A percentile compares a stretch with the other conserved stretches of the same genome.
phyloP scores from a whole-genome alignment of 495 filamentous ascomycete genomes.

The Acidomyces sp. region DNA sequence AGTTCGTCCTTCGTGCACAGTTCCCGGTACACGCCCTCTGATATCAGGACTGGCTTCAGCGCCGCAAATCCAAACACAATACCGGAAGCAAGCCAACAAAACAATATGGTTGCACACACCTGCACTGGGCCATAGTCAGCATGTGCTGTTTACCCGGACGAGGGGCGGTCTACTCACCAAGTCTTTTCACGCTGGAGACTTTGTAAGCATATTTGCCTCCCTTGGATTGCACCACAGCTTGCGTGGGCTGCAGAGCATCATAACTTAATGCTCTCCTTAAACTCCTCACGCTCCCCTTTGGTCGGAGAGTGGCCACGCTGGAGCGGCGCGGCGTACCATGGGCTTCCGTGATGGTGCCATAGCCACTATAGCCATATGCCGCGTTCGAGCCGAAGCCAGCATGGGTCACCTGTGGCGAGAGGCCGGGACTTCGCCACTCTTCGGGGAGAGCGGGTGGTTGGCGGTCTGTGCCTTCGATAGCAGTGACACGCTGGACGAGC shows the following conservation, averaged over 20 bases:
- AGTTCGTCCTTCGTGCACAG: constrained; percentile 47
- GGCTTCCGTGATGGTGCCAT: constrained; percentile 14
- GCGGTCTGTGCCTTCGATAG: constrained; percentile 25
- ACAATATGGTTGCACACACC: constrained; percentile 54
- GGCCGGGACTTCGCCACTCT: constrained; percentile 2
- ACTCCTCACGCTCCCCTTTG: constrained; percentile 7
- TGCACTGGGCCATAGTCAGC: constrained; percentile 30
- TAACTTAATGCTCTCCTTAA: constrained; percentile 21
- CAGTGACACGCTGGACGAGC: constrained; percentile 24
- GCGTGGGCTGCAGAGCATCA: constrained; percentile 21
- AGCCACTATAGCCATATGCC: constrained; percentile 3
- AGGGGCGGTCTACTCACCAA: constrained; percentile 19
- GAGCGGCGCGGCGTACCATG: constrained; percentile 6
- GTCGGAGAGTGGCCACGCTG: not conserved
- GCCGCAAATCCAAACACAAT: constrained; percentile 77
- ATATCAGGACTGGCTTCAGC: constrained; percentile 67
- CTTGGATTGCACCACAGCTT: constrained; percentile 5
- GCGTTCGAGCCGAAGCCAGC: too few species aligned
- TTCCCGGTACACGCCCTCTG: constrained; percentile 58
- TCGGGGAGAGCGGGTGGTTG: constrained; percentile 16
- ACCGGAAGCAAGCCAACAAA: constrained; percentile 70
- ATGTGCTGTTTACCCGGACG: not conserved
- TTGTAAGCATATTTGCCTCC: constrained; percentile 23
- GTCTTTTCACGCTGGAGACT: constrained; percentile 14
- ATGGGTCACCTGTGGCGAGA: constrained; percentile 3